These are phyloP conservation scores for Gloeopeniophorella convolvens DNA, from an alignment of 768 basidiomycete species.

Conservation along the genomic window DNA sequence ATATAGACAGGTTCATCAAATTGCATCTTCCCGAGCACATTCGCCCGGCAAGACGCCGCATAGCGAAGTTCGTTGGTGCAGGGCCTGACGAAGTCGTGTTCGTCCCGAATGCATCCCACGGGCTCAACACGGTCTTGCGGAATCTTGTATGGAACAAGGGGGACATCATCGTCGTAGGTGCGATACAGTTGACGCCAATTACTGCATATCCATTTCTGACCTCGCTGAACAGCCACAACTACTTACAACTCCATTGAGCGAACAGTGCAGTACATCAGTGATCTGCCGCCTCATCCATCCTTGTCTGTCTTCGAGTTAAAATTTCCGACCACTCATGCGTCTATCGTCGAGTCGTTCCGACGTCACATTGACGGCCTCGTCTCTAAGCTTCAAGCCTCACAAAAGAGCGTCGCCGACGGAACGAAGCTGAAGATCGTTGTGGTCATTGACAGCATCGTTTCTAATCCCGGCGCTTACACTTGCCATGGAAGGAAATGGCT, in stretches of 20 bases:
- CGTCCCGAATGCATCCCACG: conserved; percentile 55
- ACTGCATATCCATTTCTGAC: no score
- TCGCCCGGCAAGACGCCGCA: conserved; percentile 33
- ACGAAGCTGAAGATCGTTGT: conserved; percentile 46
- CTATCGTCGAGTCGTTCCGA: conserved; percentile 47
- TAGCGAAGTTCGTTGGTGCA: conserved; percentile 44
- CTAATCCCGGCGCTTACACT: conserved; percentile 50
- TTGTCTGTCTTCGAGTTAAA: conserved; percentile 41
- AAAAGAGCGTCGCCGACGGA: conserved; percentile 20
- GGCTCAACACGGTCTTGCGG: conserved; percentile 55
- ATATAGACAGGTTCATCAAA: conserved; percentile 50
- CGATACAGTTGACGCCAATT: no score
- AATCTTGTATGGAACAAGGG: conserved; percentile 62
- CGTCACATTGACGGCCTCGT: conserved; percentile 30
- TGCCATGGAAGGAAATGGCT: conserved; percentile 69
- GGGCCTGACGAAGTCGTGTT: conserved; percentile 49
- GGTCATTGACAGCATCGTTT: conserved; percentile 59
- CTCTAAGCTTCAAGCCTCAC: conserved; percentile 3
- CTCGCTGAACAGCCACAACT: conserved; percentile 48
- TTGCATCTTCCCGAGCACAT: conserved; percentile 31
- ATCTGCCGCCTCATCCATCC: conserved; percentile 46
- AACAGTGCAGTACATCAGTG: conserved; percentile 46
- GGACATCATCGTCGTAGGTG: conserved; percentile 60
- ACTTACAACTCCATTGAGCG: conserved; percentile 51
- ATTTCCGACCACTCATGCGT: conserved; percentile 50